Base-by-base conservation (phyloP, 805 yeast genomes). In the Jamesozyma hellenica region DNA sequence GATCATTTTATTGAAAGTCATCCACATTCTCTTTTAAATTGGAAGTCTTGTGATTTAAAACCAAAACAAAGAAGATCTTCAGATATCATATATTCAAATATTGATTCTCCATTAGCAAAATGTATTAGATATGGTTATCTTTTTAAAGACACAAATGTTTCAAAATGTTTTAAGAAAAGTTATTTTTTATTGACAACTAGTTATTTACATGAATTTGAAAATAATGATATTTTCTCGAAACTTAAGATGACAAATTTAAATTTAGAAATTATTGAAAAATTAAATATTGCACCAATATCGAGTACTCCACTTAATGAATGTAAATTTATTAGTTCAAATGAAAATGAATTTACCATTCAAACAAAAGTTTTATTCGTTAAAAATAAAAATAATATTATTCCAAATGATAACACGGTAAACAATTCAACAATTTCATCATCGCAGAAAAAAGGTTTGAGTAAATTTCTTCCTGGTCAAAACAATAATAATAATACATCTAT, bases 161-260 rank as follows among this genome's bases (percentile, higher is more conserved):
- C 36, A 11, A n/a, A 28, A 16, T 16, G 14, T n/a, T 17, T 10
- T 12, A 17, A 38, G n/a, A 34, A 70, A 45, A 74, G 75, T 28
- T 78, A 74, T 65, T 79, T 75, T 48, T 80, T 79, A 12, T 63
- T 79, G 40, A 78, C 86, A 5, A 73, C 80, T 48, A 75, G 74
- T 50, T 78, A 67, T 44, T 56, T 79, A 30, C 85, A 78, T 56
- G 85, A 79, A 55, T 79, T 78, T 60, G 74, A 70, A 50, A 60
- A 52, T 26, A 52, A 54, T 36, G 54, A 58, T 34, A 48, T 55
- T 28, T 57, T 52, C 39, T 16, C 23, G 4, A 25, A 29, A 3
- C 15, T 30, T 49, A 53, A 29, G n/a, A 28, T 28, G 21, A 13
- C 3, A 9, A 11, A 18, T 16, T 36, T 34, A 12, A 10, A 12